Percentiles rank a stretch among this genome's conserved stretches.
phyloP scores from a whole-genome alignment of 257 asterid species.

The Salvia rosmarinus region DNA sequence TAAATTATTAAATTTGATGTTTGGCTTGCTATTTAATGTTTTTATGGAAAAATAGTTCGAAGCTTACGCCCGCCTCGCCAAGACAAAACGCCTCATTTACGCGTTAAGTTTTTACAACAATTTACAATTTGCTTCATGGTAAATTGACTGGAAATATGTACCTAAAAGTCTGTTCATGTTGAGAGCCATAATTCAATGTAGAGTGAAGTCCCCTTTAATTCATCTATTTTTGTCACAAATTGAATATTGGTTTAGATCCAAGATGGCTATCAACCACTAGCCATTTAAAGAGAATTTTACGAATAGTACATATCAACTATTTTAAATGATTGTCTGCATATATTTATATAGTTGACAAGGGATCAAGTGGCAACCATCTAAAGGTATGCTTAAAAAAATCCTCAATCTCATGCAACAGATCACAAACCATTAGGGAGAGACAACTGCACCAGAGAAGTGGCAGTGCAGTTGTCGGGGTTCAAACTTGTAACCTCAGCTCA shows the following conservation, averaged over 20 bases:
- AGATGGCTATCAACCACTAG: too few species aligned
- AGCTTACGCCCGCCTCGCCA: too few species aligned
- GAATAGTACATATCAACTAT: background rate
- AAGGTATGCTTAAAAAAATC: too few species aligned
- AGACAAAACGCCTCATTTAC: too few species aligned
- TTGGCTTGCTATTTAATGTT: too few species aligned
- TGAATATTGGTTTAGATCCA: background rate
- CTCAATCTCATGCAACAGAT: too few species aligned
- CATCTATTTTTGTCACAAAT: background rate
- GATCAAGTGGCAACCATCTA: background rate
- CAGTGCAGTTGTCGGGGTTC: background rate
- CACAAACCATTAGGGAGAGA: too few species aligned
- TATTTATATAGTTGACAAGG: background rate
- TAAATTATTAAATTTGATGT: too few species aligned
- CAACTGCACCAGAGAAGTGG: background rate
- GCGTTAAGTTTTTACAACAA: too few species aligned
- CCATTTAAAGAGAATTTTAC: too few species aligned
- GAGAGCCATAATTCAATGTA: background rate
- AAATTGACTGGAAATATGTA: slow-evolving; percentile 2
- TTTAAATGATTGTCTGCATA: slow-evolving; percentile 10
- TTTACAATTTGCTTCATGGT: slow-evolving; percentile 13
- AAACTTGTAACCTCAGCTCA: background rate
- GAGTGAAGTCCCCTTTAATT: slow-evolving; percentile 6
- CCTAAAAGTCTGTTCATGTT: slow-evolving; percentile 15
- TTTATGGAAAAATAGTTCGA: too few species aligned